phyloP scores from a whole-genome alignment of 1,139 yeast species.

The Taphrina pruni region DNA sequence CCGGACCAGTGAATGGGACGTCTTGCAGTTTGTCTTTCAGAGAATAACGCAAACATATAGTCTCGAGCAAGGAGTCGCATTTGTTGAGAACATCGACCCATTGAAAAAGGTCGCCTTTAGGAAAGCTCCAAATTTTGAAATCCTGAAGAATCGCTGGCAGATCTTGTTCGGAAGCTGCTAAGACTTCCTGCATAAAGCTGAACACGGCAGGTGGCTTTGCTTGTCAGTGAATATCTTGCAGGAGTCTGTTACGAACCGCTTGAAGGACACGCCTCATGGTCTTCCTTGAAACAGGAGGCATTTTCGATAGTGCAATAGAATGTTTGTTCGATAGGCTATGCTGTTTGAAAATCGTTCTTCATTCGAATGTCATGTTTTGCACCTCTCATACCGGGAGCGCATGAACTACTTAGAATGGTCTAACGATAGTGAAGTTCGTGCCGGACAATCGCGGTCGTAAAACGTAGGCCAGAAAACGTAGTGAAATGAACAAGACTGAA shows the following conservation, averaged over 20 bases:
- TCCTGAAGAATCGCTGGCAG: constrained; percentile 3
- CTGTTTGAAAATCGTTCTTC: not conserved
- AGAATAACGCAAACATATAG: constrained; percentile 61
- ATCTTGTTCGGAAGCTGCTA: constrained; percentile 24
- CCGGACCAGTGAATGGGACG: constrained; percentile 50
- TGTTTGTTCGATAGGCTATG: not conserved
- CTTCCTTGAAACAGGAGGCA: constrained; percentile 22
- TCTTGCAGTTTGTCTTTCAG: constrained; percentile 52
- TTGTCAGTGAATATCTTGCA: not conserved
- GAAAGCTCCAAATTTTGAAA: constrained; percentile 61
- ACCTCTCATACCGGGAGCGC: too few relatives aligned
- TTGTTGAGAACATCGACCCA: constrained; percentile 80
- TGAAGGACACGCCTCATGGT: constrained; percentile 23
- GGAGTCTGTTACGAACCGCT: constrained; percentile 9
- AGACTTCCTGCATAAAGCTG: constrained; percentile 19
- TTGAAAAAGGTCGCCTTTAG: constrained; percentile 73
- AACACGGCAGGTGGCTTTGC: constrained; percentile 28
- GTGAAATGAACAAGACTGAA: too few relatives aligned
- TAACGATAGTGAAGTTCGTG: too few relatives aligned
- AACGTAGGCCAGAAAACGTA: too few relatives aligned
- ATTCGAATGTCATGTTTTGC: too few relatives aligned
- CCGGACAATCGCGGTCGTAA: too few relatives aligned
- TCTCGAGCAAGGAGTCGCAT: constrained; percentile 71
- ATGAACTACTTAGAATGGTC: too few relatives aligned
- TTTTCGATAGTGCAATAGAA: not conserved